Percentiles rank a stretch among this genome's conserved stretches.
Conservation (phyloP, 305 asterid genomes). For the Fraxinus nigra region DNA sequence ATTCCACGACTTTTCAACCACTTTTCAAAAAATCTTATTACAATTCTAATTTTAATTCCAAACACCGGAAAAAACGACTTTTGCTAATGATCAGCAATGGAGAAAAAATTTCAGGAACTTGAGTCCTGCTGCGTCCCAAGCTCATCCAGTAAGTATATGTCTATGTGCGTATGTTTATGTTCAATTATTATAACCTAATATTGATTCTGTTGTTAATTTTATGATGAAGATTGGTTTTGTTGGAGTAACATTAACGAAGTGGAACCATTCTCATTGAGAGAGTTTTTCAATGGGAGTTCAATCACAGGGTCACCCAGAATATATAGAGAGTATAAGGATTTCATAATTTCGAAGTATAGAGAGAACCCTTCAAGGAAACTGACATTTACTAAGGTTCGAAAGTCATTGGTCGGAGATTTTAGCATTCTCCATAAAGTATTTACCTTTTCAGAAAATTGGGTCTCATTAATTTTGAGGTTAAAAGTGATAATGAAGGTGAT, state of each 20-base stretch:
- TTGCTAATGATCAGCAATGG: constrained; percentile 29
- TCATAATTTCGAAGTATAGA: constrained; percentile 70
- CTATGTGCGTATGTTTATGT: too few relatives aligned
- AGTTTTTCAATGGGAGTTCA: constrained; percentile 76
- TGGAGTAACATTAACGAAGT: constrained; percentile 81
- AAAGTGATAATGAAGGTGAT: constrained; percentile 17
- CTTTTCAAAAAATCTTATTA: too few relatives aligned
- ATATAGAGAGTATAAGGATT: constrained; percentile 81
- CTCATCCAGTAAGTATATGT: constrained; percentile 57
- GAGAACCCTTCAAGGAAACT: constrained; percentile 63
- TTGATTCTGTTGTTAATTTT: constrained; percentile 8
- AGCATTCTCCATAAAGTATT: constrained; percentile 69
- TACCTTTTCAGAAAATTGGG: constrained; percentile 84
- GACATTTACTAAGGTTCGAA: constrained; percentile 70
- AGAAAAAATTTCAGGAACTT: constrained; percentile 41
- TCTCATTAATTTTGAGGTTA: constrained; percentile 59
- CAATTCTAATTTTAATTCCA: too few relatives aligned
- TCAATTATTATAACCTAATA: constrained; percentile 24
- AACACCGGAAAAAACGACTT: neutral
- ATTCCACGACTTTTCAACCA: too few relatives aligned
- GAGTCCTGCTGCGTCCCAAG: constrained; percentile 88
- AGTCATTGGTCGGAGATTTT: constrained; percentile 82
- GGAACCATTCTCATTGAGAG: constrained; percentile 68
- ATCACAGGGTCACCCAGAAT: constrained; percentile 72
- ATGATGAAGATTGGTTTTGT: constrained; percentile 70